phyloP scores from a whole-genome alignment of 2,329 filamentous ascomycete genomes.

The Ophioceras dolichostomum region DNA sequence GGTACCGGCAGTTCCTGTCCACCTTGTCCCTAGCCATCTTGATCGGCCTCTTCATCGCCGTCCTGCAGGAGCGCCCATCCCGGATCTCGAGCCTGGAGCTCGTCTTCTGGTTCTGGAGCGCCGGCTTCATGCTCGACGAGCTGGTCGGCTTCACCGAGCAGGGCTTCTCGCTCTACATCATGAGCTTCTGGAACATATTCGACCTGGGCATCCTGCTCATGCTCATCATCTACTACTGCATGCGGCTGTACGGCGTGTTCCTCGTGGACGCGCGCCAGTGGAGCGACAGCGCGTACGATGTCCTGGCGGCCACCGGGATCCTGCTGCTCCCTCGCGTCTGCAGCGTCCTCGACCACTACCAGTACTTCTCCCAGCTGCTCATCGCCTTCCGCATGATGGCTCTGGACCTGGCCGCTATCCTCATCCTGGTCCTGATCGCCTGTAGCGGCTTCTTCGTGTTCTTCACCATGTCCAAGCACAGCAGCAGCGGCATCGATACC shows the following conservation, averaged over 20 bases:
- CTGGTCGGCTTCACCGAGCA: slow-evolving; percentile 94
- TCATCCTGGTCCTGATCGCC: slow-evolving; percentile 71
- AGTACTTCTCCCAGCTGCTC: slow-evolving; percentile 88
- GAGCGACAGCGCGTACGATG: slow-evolving; percentile 81
- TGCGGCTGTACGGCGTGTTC: slow-evolving; percentile 79
- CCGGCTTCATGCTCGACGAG: slow-evolving; percentile 93
- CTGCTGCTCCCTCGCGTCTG: slow-evolving; percentile 84
- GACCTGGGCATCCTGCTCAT: slow-evolving; percentile 81
- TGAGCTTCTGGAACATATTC: slow-evolving; percentile 97
- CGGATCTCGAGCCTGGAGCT: slow-evolving; percentile 77
- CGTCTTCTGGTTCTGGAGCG: slow-evolving; percentile 95
- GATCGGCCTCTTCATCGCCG: slow-evolving; percentile 73
- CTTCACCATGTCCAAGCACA: slow-evolving; percentile 68
- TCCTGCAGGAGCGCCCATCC: slow-evolving; percentile 62
- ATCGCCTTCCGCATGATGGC: slow-evolving; percentile 95
- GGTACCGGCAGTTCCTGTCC: slow-evolving; percentile 83
- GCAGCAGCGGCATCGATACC: slow-evolving; percentile 59
- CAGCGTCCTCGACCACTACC: slow-evolving; percentile 86
- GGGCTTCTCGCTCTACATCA: slow-evolving; percentile 90
- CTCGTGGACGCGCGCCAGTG: slow-evolving; percentile 63
- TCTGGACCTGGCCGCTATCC: slow-evolving; percentile 73
- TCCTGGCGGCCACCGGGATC: slow-evolving; percentile 84
- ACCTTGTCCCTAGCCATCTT: slow-evolving; percentile 78
- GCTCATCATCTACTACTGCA: slow-evolving; percentile 78
- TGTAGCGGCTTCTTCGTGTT: slow-evolving; percentile 95